Base-by-base conservation (phyloP, 495 filamentous ascomycete genomes). In the Rhypophila decipiens region DNA sequence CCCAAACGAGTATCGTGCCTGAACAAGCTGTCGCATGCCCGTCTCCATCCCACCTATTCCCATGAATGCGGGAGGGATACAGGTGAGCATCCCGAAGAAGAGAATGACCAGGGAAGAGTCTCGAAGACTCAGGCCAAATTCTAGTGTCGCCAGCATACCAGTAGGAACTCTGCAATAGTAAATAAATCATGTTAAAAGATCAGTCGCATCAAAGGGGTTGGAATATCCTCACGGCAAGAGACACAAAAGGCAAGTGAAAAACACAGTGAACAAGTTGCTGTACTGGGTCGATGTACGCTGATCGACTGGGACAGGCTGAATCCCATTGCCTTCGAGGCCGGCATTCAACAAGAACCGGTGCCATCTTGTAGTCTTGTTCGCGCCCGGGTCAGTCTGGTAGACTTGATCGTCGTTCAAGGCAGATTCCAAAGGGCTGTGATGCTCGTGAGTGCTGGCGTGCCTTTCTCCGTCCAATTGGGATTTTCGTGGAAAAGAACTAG, bases 1-100 rank as follows among this genome's bases (percentile, higher is more conserved):
- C 64, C 76, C 77, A 22, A 79, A 80, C 12, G 71, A 72, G 47
- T 76, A 80, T 29, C 77, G 64, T 10, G 74, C 74, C 47, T 75
- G 67, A 2, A 79, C 69, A 53, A 79, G 71, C 63, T 79, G 76
- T n/a, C 77, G 63, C 53, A 80, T 53, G 4, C 76, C 76, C 8
- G 75, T 79, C 5, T 69, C 55, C 33, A 73, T 66, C 8, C 73
- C 75, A 24, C 70, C 71, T 20, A 72, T 74, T 21, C 70, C 70
- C 57, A 80, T 72, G 52, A 77, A 80, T 10, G 74, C 75, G 4
- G 74, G 71, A 0, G 73, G 74, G 21, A 76, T 52, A 2, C 69
- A 70, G 24, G 66, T 74, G 12, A 78, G 58, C 42, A 78, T 56
- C 37, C 67, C 67, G 44, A 79, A 78, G 61, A 81, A 80, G 13